Percentiles rank a stretch among this genome's conserved stretches.
These are phyloP conservation scores for Pseudogymnoascus sp. DNA, from an alignment of 2,329 filamentous ascomycete species.

Conservation along the genomic window DNA sequence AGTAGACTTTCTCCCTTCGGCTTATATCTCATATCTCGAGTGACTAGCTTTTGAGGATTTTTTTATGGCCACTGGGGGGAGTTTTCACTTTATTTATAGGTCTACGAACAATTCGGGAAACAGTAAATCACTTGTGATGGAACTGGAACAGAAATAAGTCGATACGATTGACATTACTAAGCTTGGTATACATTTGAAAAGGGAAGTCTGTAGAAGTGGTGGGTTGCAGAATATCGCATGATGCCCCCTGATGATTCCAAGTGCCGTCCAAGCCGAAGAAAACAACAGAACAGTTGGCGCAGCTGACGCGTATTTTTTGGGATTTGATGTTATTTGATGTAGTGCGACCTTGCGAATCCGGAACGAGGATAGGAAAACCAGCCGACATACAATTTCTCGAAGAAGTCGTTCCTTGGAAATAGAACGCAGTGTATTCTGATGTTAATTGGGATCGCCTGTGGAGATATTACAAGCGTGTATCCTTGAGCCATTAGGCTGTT, in stretches of 20 bases:
- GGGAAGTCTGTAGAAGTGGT: not conserved
- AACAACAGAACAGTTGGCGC: not conserved
- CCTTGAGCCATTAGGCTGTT: slow-evolving; percentile 12
- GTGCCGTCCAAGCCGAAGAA: not conserved
- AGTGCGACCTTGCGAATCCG: not conserved
- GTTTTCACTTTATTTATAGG: not conserved
- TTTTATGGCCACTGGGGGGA: not conserved
- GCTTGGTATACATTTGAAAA: slow-evolving; percentile 2
- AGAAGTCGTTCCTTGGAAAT: not conserved
- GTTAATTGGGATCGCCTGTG: not conserved
- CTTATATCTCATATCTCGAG: not conserved
- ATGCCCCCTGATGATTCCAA: not conserved
- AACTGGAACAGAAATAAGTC: not conserved
- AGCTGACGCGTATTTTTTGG: slow-evolving; percentile 5
- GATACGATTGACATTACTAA: not conserved
- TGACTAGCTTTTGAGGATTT: not conserved
- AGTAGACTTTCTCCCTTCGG: not conserved
- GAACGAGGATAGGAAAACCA: not conserved
- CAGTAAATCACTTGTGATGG: not conserved
- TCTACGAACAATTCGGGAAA: not conserved
- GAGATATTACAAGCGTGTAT: not conserved
- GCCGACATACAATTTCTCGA: not conserved
- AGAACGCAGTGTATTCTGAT: not conserved
- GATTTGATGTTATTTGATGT: slow-evolving; percentile 1
- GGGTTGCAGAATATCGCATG: not conserved